Conservation (phyloP, 1,139 yeast genomes). For the Debaryomyces sp. region DNA sequence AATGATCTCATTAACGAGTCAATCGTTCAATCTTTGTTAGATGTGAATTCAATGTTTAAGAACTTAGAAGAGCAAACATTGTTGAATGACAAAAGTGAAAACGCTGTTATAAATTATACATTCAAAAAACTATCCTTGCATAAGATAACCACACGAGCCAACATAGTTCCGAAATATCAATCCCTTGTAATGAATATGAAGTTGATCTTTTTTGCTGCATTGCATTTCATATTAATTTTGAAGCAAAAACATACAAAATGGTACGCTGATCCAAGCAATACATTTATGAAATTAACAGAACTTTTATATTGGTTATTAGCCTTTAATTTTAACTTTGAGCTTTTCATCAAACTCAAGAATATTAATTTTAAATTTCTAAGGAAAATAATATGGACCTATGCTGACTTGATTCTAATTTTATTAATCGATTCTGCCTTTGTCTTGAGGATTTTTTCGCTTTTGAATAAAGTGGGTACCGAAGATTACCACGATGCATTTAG, state of each 20-base stretch:
- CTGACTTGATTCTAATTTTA: slow-evolving; percentile 36
- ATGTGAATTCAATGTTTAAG: slow-evolving; percentile 18
- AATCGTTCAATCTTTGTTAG: slow-evolving; percentile 28
- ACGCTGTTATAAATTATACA: slow-evolving; percentile 36
- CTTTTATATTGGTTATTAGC: slow-evolving; percentile 38
- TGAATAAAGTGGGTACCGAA: slow-evolving; percentile 13
- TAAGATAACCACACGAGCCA: slow-evolving; percentile 34
- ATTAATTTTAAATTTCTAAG: slow-evolving; percentile 45
- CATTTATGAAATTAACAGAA: slow-evolving; percentile 18
- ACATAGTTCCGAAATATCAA: slow-evolving; percentile 47
- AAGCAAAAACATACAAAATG: slow-evolving; percentile 21
- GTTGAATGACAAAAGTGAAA: slow-evolving; percentile 3
- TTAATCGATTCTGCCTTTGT: slow-evolving; percentile 35
- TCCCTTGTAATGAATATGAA: slow-evolving; percentile 44
- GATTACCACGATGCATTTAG: slow-evolving; percentile 40
- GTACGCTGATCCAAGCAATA: background rate
- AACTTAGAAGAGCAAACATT: slow-evolving; percentile 4
- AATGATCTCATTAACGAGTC: slow-evolving; percentile 35
- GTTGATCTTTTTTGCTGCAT: slow-evolving; percentile 32
- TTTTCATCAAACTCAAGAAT: slow-evolving; percentile 39
- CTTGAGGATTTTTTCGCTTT: slow-evolving; percentile 20
- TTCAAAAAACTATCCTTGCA: slow-evolving; percentile 33
- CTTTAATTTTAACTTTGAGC: slow-evolving; percentile 40
- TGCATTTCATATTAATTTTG: slow-evolving; percentile 37
- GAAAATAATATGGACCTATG: slow-evolving; percentile 45